A percentile compares a stretch with the other conserved stretches of the same genome.
Conservation (phyloP, 106 monocot genomes). For the Dioscorea zingiberensis region DNA sequence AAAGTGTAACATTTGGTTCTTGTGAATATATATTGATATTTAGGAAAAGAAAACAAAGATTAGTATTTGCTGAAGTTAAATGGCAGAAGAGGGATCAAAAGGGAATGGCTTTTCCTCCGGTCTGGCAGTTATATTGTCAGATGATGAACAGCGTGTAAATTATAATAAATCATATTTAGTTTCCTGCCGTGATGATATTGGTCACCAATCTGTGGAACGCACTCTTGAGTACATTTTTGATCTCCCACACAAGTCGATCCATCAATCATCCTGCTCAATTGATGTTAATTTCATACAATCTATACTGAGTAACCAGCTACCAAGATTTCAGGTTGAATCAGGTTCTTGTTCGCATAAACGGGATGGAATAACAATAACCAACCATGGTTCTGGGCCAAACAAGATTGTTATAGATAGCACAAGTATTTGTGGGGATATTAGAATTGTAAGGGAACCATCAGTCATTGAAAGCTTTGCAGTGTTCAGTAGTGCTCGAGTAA, state of each 20-base stretch:
- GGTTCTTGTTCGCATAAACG: constrained; percentile 1
- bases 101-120: constrained; percentile 49
- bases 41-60: not conserved
- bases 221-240: constrained; percentile 85
- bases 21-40: not conserved
- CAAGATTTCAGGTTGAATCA: constrained; percentile 9
- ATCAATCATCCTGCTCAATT: constrained; percentile 16
- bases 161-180: constrained; percentile 61
- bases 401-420: constrained; percentile 42
- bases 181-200: constrained; percentile 71
- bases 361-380: constrained; percentile 28
- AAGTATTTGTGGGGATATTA: constrained; percentile 81
- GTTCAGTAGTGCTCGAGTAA: constrained; percentile 85
- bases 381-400: constrained; percentile 17
- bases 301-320: constrained; percentile 27
- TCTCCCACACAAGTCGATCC: constrained; percentile 70
- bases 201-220: constrained; percentile 50
- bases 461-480: constrained; percentile 67
- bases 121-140: constrained; percentile 62
- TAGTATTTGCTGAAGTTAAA: constrained; percentile 4
- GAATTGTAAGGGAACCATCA: constrained; percentile 38
- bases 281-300: constrained; percentile 42
- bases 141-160: constrained; percentile 25
- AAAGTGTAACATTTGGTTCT: not conserved
- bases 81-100: constrained; percentile 52